These are phyloP conservation scores for Pseudovirgaria hyperparasitica DNA, from an alignment of 2,329 filamentous ascomycete species.

Conservation along the genomic window DNA sequence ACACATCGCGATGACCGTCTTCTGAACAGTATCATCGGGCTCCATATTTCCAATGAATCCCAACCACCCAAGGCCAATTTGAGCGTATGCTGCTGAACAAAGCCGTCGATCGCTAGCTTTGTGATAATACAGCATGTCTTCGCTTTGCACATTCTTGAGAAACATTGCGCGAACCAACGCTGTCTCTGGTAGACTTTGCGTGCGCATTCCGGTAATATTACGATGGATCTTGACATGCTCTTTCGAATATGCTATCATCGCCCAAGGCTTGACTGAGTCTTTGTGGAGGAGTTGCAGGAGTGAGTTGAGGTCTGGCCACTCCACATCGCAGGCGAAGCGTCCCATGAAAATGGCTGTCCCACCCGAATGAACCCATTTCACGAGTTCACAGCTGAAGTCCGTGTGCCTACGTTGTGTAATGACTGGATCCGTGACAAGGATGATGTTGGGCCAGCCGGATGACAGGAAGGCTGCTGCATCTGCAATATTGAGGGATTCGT, in stretches of 20 bases:
- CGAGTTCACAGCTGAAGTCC: conserved; percentile 10
- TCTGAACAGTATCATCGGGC: conserved; percentile 11
- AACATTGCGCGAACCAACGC: conserved; percentile 4
- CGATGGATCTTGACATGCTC: conserved; percentile 6
- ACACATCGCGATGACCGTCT: conserved; percentile 15
- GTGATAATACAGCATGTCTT: conserved; percentile 7
- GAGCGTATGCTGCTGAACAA: conserved; percentile 12
- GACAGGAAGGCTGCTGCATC: conserved; percentile 12
- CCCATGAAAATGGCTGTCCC: conserved; percentile 14
- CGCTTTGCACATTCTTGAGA: conserved; percentile 6
- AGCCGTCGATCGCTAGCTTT: conserved; percentile 2
- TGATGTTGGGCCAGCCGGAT: conserved; percentile 13
- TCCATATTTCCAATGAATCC: conserved; percentile 16
- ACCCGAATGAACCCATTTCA: conserved; percentile 10
- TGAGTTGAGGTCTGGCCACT: conserved; percentile 5
- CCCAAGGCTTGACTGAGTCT: conserved; percentile 11
- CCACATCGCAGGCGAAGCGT: conserved; percentile 9
- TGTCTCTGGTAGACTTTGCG: conserved; percentile 6
- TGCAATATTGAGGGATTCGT: conserved; percentile 12
- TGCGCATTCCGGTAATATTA: conserved; percentile 9
- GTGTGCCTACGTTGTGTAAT: conserved; percentile 7
- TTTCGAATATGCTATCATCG: conserved; percentile 4
- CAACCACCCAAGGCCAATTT: conserved; percentile 12
- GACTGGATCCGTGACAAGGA: conserved; percentile 12
- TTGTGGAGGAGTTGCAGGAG: conserved; percentile 11